Percentiles rank a stretch among this genome's conserved stretches.
These are phyloP conservation scores for Taphrina flavorubra DNA, from an alignment of 1,139 yeast species.

Conservation along the genomic window DNA sequence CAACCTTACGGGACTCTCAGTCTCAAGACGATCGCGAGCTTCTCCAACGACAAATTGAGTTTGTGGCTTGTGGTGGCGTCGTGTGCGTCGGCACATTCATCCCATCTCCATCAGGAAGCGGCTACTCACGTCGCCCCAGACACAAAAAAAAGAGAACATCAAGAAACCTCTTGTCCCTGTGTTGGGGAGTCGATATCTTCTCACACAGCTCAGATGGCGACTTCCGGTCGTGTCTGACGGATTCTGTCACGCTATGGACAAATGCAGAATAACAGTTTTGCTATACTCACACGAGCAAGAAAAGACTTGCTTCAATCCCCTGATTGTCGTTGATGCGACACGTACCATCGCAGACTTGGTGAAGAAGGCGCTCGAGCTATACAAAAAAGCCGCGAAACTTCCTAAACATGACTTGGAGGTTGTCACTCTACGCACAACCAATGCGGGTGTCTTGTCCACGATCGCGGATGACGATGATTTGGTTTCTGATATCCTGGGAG, in stretches of 20 bases:
- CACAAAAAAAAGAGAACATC: no score
- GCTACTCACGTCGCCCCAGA: no score
- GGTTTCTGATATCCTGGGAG: conserved; percentile 18
- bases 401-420: background rate
- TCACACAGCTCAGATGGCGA: no score
- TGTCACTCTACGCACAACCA: background rate
- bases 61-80: conserved; percentile 18
- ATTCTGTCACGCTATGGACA: conserved; percentile 3
- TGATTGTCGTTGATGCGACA: conserved; percentile 9
- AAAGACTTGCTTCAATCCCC: conserved; percentile 20
- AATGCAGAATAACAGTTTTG: conserved; percentile 16
- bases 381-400: background rate
- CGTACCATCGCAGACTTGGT: conserved; percentile 8
- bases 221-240: background rate
- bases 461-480: conserved; percentile 14
- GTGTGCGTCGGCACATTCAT: background rate
- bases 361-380: conserved; percentile 10
- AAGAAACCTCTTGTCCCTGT: no score
- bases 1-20: no score
- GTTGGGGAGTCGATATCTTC: no score
- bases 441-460: conserved; percentile 25
- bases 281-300: conserved; percentile 2
- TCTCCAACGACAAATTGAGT: conserved; percentile 1
- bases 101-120: no score
- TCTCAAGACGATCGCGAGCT: no score